These are phyloP conservation scores for Teunomyces barrocoloradensis DNA, from an alignment of 805 yeast species.

Conservation along the genomic window DNA sequence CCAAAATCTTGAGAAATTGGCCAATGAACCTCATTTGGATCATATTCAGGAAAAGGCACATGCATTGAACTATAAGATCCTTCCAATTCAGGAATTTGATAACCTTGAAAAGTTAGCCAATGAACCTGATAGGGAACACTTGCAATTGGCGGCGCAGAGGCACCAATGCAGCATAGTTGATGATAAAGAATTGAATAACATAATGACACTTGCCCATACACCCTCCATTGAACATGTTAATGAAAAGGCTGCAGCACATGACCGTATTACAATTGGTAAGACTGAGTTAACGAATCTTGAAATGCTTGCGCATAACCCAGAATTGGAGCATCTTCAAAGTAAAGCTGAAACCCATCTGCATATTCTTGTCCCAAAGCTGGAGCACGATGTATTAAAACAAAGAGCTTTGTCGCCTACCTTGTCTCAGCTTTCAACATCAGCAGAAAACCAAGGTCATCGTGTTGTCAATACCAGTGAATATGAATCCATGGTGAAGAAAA, in stretches of 20 bases:
- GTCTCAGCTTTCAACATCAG: constrained; percentile 10
- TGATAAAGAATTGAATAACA: constrained; percentile 4
- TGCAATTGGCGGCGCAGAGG: constrained; percentile 5
- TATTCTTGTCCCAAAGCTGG: constrained; percentile 5
- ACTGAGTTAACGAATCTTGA: constrained; percentile 12
- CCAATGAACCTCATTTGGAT: constrained; percentile 12
- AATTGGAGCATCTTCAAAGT: constrained; percentile 11
- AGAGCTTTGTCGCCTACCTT: constrained; percentile 19
- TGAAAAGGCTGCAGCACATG: constrained; percentile 13
- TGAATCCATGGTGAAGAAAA: background rate
- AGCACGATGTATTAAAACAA: constrained; percentile 6
- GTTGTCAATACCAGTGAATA: constrained; percentile 8
- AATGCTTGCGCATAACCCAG: constrained; percentile 17
- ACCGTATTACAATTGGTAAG: constrained; percentile 11
- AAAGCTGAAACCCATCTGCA: constrained; percentile 9
- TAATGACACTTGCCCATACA: constrained; percentile 13
- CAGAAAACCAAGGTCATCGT: constrained; percentile 7
- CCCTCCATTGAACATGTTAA: constrained; percentile 17
- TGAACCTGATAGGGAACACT: constrained; percentile 24
- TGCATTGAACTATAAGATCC: constrained; percentile 1
- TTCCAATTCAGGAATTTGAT: background rate
- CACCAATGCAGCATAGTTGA: constrained; percentile 7
- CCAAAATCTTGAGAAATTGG: constrained; percentile 13
- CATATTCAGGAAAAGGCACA: constrained; percentile 9
- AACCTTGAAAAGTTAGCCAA: constrained; percentile 13